Evolutionary conservation across 257 asterid genomes (phyloP).

Genomic region (Prunella vulgaris): DNA sequence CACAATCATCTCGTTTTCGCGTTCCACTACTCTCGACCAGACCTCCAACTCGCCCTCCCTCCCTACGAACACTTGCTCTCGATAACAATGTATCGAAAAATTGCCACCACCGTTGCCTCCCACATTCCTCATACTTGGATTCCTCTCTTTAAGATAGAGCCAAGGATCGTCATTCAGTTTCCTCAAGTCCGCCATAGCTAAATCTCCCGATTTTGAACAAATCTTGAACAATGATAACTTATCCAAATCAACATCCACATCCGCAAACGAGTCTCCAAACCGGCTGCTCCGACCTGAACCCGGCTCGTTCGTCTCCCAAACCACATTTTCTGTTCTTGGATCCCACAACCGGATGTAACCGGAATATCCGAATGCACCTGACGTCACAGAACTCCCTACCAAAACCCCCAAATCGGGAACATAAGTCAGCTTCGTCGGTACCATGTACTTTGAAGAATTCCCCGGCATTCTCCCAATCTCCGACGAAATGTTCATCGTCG

Average conservation of each 20-base stretch:
- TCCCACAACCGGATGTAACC: constrained; percentile 94
- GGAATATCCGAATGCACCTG: constrained; percentile 86
- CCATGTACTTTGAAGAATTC: constrained; percentile 60
- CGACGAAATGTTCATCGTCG: constrained; percentile 40
- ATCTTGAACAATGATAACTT: constrained; percentile 59
- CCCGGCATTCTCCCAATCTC: constrained; percentile 79
- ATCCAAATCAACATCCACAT: constrained; percentile 55
- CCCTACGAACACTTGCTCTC: constrained; percentile 75
- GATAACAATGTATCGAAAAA: constrained; percentile 55
- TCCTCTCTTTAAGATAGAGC: constrained; percentile 82
- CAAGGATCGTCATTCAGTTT: constrained; percentile 85
- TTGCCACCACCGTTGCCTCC: constrained; percentile 45
- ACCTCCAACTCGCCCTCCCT: constrained; percentile 89
- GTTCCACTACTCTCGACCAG: constrained; percentile 63
- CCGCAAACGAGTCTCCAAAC: constrained; percentile 89
- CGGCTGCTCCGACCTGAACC: constrained; percentile 94
- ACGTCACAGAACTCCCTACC: constrained; percentile 60
- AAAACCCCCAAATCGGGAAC: constrained; percentile 41
- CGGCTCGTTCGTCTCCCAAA: constrained; percentile 92
- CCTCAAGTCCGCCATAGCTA: constrained; percentile 79
- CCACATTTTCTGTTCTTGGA: constrained; percentile 53
- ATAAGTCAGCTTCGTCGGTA: constrained; percentile 58
- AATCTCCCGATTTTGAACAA: constrained; percentile 90
- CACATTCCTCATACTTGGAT: constrained; percentile 69
- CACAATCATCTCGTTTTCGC: constrained; percentile 30